Evolutionary conservation across 441 rosid species (phyloP), one percentile per base, ranked within the genome.

Genomic region (Raphanus hybrid): DNA sequence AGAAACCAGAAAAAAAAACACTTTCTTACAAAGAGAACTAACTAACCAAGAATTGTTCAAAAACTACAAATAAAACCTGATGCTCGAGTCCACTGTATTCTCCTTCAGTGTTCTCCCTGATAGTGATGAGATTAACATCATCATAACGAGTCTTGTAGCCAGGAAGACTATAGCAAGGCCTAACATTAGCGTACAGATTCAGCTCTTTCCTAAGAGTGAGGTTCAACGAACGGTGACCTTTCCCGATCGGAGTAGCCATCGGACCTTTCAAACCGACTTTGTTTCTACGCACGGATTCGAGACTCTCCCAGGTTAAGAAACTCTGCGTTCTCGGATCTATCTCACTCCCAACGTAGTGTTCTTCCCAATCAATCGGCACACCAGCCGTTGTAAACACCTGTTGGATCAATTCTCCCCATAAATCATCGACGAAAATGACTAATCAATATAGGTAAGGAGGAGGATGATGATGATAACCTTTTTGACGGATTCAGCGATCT

Each of bases 51-150:
- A n/a, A n/a, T n/a, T n/a, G n/a, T 23, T 23, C 26, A 23, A 23
- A 23, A 23, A 6, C 15, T 48, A 67, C 80, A 61, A 61, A 67
- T 71, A 69, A 87, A 1, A 94, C 98, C 87, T 94, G 98, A 81
- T 94, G 98, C 69, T 94, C 98, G 5, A 92, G 98, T 8, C 97
- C 98, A 84, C 98, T 92, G 88, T 92, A 92, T 83, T 94, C 98
- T 69, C 98, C 98, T 86, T 94, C 98, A 0, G 97, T 94, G 86
- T 94, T 94, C 77, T 94, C 98, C 74, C 98, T 96, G 52, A 94
- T 94, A 16, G 98, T 94, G 55, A 94, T 75, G 58, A 94, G 97
- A 83, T 94, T 73, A 3, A 94, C 98, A 82, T 91, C 78, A 72
- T 94, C 98, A 59, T 94, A 92, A n/a, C 90, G 92, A 41, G 98